Base-by-base conservation (phyloP, 2,329 filamentous ascomycete species). In the Massarina eburnea region DNA sequence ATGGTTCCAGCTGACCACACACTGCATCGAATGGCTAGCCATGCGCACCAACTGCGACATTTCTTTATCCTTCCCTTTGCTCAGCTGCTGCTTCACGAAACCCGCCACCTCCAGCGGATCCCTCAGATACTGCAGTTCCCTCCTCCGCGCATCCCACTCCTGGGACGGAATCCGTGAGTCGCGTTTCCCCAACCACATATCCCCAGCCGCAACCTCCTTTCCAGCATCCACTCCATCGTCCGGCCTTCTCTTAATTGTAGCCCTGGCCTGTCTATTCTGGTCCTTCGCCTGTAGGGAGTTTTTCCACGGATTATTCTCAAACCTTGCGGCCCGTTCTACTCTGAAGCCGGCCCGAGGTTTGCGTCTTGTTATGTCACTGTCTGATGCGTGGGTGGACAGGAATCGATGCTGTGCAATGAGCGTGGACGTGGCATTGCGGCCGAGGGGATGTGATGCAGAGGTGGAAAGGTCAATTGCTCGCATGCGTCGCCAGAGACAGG, bases 1-100 rank as follows among this genome's bases (percentile, higher is more conserved):
- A 62, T 88, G 82, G 70, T 97, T 97, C 91, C 92, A 99, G 47
- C 87, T 84, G 46, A 95, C 91, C 3, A 81, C 75, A 52, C 86
- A 84, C 46, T 84, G 74, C 53, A 80, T 76, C 1, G 76, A 69
- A 54, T 79, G 82, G 67, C 84, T 90, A n/a, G 86, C 86, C 56
- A 80, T 75, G 46, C 86, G 83, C 29, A 86, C 81, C 48, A 95
- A 67, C 17, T 81, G 73, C 33, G 86, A 69, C 20, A 91, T 90
- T 61, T 89, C 83, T 2, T 84, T 80, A 29, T 80, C 79, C 24
- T 84, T 75, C 33, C 80, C 80, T 47, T 80, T 77, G 4, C 66
- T 66, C 38, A 97, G 73, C 15, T 82, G 74, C 39, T 76, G 74
- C 42, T 75, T 75, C 33, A 95, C 83, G 42, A 86, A 82, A 29